These are phyloP conservation scores for Ustilago hordei DNA, from an alignment of 1,284 basidiomycete genomes.

Conservation along the genomic window DNA sequence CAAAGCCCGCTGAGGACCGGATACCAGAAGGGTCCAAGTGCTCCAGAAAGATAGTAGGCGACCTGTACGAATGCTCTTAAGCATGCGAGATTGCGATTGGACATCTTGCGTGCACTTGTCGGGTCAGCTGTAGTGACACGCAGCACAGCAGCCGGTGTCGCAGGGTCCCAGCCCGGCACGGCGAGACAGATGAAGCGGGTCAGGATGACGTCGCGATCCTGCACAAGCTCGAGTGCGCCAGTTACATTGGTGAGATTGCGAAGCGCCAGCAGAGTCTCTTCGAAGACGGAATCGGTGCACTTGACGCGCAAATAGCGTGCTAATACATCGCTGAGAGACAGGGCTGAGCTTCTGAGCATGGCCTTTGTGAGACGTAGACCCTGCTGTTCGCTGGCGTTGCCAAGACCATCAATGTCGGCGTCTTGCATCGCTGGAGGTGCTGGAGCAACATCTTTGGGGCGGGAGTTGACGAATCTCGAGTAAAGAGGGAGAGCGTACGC, in stretches of 20 bases:
- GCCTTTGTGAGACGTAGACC: constrained; percentile 77
- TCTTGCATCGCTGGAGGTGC: constrained; percentile 74
- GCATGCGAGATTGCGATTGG: constrained; percentile 89
- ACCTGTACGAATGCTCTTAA: constrained; percentile 84
- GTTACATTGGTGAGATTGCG: constrained; percentile 88
- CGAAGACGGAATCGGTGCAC: constrained; percentile 86
- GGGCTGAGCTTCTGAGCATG: constrained; percentile 89
- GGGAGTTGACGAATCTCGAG: constrained; percentile 72
- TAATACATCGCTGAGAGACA: constrained; percentile 86
- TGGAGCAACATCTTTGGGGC: constrained; percentile 28
- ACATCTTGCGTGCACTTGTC: constrained; percentile 73
- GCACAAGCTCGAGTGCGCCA: constrained; percentile 85
- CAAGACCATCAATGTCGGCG: constrained; percentile 58
- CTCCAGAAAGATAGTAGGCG: constrained; percentile 84
- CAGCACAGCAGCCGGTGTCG: constrained; percentile 16
- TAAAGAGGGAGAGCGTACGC: constrained; percentile 79
- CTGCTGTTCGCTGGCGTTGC: constrained; percentile 20
- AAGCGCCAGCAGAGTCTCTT: constrained; percentile 82
- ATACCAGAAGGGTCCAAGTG: constrained; percentile 89
- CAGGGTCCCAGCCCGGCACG: constrained; percentile 71
- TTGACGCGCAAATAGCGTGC: constrained; percentile 90
- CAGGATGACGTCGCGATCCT: constrained; percentile 92
- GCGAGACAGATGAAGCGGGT: constrained; percentile 86
- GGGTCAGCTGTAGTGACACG: constrained; percentile 11
- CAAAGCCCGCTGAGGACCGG: constrained; percentile 78